These are phyloP conservation scores for Haplosporangium gracile DNA, from an alignment of 192 early-diverging fungal genomes.

Conservation along the genomic window DNA sequence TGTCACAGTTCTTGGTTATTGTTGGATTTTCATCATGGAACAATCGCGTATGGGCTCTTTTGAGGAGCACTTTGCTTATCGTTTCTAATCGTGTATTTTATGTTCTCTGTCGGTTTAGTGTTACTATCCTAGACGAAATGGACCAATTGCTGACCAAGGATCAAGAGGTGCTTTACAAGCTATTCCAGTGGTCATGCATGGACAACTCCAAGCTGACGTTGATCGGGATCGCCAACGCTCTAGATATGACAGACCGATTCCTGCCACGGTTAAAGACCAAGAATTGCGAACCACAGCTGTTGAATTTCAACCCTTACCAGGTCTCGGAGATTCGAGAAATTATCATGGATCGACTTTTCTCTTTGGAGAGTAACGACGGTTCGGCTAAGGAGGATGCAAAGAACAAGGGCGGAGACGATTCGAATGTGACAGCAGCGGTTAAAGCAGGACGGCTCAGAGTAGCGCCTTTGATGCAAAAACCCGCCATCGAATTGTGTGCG, in stretches of 20 bases:
- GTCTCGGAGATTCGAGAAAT: conserved; percentile 86
- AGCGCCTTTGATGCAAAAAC: conserved; percentile 77
- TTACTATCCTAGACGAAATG: conserved; percentile 93
- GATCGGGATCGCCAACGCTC: conserved; percentile 95
- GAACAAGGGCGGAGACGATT: background rate
- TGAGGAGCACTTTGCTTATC: background rate
- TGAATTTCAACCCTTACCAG: conserved; percentile 92
- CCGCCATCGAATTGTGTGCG: conserved; percentile 91
- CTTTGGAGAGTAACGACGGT: conserved; percentile 55
- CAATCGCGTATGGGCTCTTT: background rate
- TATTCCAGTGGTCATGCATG: conserved; percentile 82
- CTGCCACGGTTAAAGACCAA: conserved; percentile 85
- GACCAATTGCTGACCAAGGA: conserved; percentile 84
- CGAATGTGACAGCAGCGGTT: background rate
- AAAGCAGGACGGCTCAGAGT: background rate
- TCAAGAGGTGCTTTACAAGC: conserved; percentile 85
- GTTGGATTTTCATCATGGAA: background rate
- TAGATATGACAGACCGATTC: conserved; percentile 89
- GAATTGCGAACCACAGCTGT: conserved; percentile 81
- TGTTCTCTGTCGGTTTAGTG: conserved; percentile 50
- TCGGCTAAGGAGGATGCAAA: background rate
- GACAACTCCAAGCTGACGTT: conserved; percentile 75
- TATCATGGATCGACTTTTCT: conserved; percentile 82
- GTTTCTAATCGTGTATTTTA: background rate
- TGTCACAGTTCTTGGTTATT: background rate